These are phyloP conservation scores for Ceratocystis lukuohia DNA, from an alignment of 2,329 filamentous ascomycete species.

Conservation along the genomic window DNA sequence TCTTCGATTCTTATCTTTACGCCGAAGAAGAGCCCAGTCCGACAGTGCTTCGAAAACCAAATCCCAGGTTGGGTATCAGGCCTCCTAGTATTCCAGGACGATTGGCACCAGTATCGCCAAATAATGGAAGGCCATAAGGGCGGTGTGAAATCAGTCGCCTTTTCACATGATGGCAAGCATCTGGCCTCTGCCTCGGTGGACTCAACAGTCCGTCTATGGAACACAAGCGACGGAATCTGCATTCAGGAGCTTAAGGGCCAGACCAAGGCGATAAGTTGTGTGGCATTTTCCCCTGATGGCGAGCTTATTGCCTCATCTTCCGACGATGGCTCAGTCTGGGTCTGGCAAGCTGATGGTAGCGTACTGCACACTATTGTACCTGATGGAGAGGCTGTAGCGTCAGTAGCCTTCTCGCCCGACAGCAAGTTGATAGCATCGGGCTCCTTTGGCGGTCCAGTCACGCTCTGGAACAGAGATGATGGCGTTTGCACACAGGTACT, in stretches of 20 bases:
- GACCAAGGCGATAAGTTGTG: neutral
- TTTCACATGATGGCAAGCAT: neutral
- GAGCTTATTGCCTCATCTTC: neutral
- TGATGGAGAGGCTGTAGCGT: neutral
- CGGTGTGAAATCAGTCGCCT: constrained; percentile 11
- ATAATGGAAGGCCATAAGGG: neutral
- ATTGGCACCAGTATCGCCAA: neutral
- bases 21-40: neutral
- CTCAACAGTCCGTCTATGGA: neutral
- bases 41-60: neutral
- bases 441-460: constrained; percentile 8
- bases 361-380: neutral
- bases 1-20: neutral
- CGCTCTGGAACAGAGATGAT: constrained; percentile 6
- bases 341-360: neutral
- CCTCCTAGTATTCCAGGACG: neutral
- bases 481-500: neutral
- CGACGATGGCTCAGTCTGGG: neutral
- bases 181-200: neutral
- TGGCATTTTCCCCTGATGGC: constrained; percentile 9
- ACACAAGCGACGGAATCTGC: neutral
- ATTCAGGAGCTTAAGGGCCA: neutral
- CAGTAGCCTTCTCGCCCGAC: constrained; percentile 16
- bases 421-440: constrained; percentile 2
- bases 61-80: neutral